Evolutionary conservation across 371 early-diverging fungal species (phyloP), one percentile per base, ranked within the genome.

Genomic region (Zychaea mexicana): DNA sequence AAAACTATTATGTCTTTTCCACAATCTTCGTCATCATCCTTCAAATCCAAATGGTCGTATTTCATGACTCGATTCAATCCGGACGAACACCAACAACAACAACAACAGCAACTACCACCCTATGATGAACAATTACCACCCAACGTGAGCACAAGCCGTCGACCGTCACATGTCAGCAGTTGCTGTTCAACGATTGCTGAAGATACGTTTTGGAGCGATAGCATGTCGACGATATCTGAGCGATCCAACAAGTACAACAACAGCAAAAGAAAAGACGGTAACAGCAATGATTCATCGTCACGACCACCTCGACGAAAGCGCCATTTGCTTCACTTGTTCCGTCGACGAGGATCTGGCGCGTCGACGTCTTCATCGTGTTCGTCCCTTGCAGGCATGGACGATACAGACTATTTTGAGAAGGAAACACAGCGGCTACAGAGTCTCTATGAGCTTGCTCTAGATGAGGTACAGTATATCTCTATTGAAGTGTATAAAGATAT

Each of bases 401-500:
- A 58, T 27, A 17, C 33, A 24, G 45, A 28, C 8, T 24, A 24
- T 19, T 58, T 27, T 45, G 62, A 59, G 28, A 65, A 52, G n/a
- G 60, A 59, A 39, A 65, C 39, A 2, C 42, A 55, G 21, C 26
- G 32, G 22, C 22, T 65, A 19, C 39, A 59, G 3, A 39, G 31
- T 38, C 59, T 65, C 21, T 59, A 53, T 59, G 65, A 57, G 13
- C 60, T 65, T 32, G 65, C 65, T n/a, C 30, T 65, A 27, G 65
- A 65, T 39, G 65, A 65, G 59, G 65, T 65, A 64, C n/a, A 57
- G 42, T 31, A 39, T 7, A 61, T 33, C n/a, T n/a, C n/a, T n/a
- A n/a, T n/a, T n/a, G n/a, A n/a, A n/a, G n/a, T n/a, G n/a, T n/a
- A n/a, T n/a, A n/a, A n/a, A n/a, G n/a, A n/a, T n/a, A n/a, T n/a